Evolutionary conservation across 495 filamentous ascomycete genomes (phyloP), one percentile per base, ranked within the genome.

Genomic region (Paragyromitra xinjiangensis): DNA sequence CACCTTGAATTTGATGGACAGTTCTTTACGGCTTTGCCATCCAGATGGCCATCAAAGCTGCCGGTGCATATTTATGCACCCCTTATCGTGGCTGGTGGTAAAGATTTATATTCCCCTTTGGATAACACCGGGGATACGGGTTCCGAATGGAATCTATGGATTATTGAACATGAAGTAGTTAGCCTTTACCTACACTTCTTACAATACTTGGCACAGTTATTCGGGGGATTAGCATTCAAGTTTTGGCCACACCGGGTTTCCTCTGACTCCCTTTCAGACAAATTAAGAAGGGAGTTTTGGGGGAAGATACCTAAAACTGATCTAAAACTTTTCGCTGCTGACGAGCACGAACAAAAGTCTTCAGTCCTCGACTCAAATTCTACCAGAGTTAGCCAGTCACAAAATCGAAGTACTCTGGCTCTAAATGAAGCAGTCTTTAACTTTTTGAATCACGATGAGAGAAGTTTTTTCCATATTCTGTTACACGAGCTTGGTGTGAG

Each of bases 91-190:
- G 80, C 80, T n/a, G 78, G 82, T 16, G 82, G 83, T 34, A 34
- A 34, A 39, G 74, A 77, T 37, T 75, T 74, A 34, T 0, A 74
- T 83, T 2, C 45, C 62, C 0, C 65, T 81, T 3, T 78, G 76
- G 8, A 76, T 34, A 34, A 81, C 5, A 5, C 53, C 19, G 50
- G 55, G 16, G 42, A 73, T 14, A 39, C 61, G 1, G 69, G 22
- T 70, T 68, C 78, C 44, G 69, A 34, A 14, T 86, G 84, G 84
- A 85, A 86, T 62, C 19, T 42, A 37, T 84, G 84, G 82, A 80
- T 85, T 29, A 62, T 85, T 6, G 61, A 71, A 12, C 34, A 75
- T n/a, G 69, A 42, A 11, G 45, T 85, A 5, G 80, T 83, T 24
- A 48, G 75, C 1, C 71, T 85, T 26, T 85, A 85, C 69, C 55